Evolutionary conservation across 208 protist genomes (phyloP).

Genomic region (Endotrypanum monterogeii): DNA sequence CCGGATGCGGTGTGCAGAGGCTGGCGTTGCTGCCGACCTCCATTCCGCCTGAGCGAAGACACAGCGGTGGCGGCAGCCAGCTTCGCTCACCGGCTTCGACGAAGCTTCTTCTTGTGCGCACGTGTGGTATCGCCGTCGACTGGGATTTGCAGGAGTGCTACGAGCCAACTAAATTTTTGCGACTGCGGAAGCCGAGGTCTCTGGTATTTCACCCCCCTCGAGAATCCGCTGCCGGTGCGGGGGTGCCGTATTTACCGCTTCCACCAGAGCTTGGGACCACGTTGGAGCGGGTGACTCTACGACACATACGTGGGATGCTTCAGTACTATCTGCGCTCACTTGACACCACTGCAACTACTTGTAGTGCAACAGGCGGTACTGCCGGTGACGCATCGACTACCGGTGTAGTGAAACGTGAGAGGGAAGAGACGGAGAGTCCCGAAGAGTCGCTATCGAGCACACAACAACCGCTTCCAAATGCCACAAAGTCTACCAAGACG

Average conservation of each 20-base stretch:
- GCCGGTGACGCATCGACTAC: not conserved
- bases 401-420: not conserved
- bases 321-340: constrained; percentile 54
- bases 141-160: constrained; percentile 65
- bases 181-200: constrained; percentile 8
- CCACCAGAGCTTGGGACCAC: constrained; percentile 33
- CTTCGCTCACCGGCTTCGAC: not conserved
- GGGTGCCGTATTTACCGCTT: constrained; percentile 13
- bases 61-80: not conserved
- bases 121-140: constrained; percentile 40
- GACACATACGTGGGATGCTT: constrained; percentile 52
- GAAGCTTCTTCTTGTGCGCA: constrained; percentile 43
- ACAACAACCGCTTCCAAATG: not conserved
- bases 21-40: constrained; percentile 37
- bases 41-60: constrained; percentile 3
- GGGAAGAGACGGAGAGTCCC: not conserved
- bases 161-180: constrained; percentile 17
- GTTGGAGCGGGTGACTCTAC: constrained; percentile 31
- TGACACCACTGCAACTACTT: not conserved
- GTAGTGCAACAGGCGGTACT: not conserved
- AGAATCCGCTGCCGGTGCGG: not conserved
- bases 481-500: not conserved
- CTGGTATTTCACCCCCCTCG: constrained; percentile 1
- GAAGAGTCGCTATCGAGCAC: not conserved
- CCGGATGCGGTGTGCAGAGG: constrained; percentile 58